Conservation (phyloP, 441 rosid species). For the Jatropha multifida region DNA sequence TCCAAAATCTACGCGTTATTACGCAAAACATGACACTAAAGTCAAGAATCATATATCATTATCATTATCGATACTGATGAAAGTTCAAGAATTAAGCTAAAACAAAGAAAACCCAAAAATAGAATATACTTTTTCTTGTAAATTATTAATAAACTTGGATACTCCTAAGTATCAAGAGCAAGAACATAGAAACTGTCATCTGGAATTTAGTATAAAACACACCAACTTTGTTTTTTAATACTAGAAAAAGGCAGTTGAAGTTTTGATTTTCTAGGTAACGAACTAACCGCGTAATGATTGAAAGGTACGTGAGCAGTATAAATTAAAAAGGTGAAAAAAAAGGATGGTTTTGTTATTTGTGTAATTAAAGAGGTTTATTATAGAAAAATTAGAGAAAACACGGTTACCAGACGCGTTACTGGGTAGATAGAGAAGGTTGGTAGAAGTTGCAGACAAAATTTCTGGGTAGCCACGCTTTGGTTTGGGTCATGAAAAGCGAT, state of each 20-base stretch:
- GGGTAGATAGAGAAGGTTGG: background rate
- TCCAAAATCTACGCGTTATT: slow-evolving; percentile 19
- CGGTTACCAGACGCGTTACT: slow-evolving; percentile 12
- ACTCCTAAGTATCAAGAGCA: slow-evolving; percentile 1
- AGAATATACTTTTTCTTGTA: background rate
- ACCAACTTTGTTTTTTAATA: background rate
- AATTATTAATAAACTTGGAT: background rate
- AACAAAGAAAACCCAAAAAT: background rate
- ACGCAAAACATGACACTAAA: background rate
- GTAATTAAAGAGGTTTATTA: background rate
- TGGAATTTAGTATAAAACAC: background rate
- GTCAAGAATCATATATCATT: slow-evolving; percentile 26
- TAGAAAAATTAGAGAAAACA: background rate
- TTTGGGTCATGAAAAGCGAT: background rate
- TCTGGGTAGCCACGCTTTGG: slow-evolving; percentile 18
- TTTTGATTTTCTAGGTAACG: slow-evolving; percentile 15
- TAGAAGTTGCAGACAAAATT: slow-evolving; percentile 12
- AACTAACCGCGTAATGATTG: slow-evolving; percentile 35
- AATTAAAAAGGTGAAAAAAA: background rate
- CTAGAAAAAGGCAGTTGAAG: background rate
- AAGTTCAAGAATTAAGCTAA: background rate
- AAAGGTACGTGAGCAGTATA: background rate
- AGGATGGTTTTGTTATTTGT: background rate
- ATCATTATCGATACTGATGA: no score
- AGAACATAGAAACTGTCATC: slow-evolving; percentile 13